Base-by-base conservation (phyloP, 1,139 yeast species). In the Zhuliangozyma parablackwelliae region DNA sequence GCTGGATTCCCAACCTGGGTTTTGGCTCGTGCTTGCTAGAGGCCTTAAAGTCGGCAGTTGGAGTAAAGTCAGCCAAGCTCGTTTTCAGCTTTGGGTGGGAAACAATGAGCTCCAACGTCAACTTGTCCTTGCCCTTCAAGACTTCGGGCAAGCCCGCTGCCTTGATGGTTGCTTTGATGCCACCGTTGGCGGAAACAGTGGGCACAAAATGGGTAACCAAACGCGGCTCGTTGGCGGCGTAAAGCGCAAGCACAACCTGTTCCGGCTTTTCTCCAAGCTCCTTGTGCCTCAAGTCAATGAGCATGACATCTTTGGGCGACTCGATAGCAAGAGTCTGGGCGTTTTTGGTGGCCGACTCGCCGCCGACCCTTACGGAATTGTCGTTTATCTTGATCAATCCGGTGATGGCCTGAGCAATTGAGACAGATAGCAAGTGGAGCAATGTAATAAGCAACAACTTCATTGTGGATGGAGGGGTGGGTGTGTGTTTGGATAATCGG, bases 1-100 rank as follows among this genome's bases (percentile, higher is more conserved):
- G 80, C 56, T 72, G 63, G 24, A 66, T 54, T 2, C 74, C 80
- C 42, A 77, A 61, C 51, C 74, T 67, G 29, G 47, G 44, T 7
- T 54, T 46, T n/a, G 71, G 60, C 40, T 59, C 53, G 42, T 66
- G 55, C 7, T 51, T 51, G 32, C 51, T 49, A 10, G 59, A 43
- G 2, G 41, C 46, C 38, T 53, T 49, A 38, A 68, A 52, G 16
- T 57, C 64, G 5, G 47, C 51, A 31, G 59, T 36, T n/a, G 73
- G 71, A 5, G 47, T 45, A 1, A 53, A 21, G 40, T 61, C 67
- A 20, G 63, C 69, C 24, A 23, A 23, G 10, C 10, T 23, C 24
- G 7, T 7, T 9, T 23, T 23, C 24, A 23, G 9, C 10, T 23
- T 7, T 7, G 24, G 24, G 6, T 3, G 7, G 11, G 28, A 10